Conservation (phyloP, 164 flowering plant genomes). For the Warburgia ugandensis region DNA sequence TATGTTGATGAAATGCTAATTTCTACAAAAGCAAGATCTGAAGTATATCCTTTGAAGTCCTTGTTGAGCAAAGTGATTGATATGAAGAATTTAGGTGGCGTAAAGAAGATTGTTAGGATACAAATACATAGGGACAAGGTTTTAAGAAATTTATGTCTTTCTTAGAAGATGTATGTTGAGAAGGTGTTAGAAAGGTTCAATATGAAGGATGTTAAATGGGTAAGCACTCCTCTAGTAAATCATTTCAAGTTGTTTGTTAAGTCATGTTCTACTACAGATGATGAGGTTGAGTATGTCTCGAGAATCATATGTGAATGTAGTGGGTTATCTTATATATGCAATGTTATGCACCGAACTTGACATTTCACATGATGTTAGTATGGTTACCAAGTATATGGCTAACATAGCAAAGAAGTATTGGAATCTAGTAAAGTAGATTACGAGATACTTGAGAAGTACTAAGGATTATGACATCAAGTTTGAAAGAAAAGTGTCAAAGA, state of each 20-base stretch:
- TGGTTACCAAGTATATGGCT: constrained; percentile 1
- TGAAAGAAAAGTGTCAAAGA: not conserved
- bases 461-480: not conserved
- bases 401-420: constrained; percentile 3
- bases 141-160: not conserved
- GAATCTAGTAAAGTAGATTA: constrained; percentile 1
- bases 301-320: constrained; percentile 4
- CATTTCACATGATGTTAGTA: constrained; percentile 4
- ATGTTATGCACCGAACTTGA: not conserved
- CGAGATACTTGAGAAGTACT: constrained; percentile 5
- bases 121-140: not conserved
- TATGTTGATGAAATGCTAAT: not conserved
- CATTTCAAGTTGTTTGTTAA: no score
- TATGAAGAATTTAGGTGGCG: not conserved
- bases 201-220: constrained; percentile 1
- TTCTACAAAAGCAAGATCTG: not conserved
- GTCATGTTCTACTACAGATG: no score
- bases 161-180: not conserved
- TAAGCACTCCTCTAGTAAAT: constrained; percentile 5
- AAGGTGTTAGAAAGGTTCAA: constrained; percentile 4
- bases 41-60: not conserved
- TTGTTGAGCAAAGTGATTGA: not conserved
- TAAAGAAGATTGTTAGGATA: not conserved
- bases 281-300: constrained; percentile 1
- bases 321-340: no score